phyloP scores from a whole-genome alignment of 2,329 filamentous ascomycete species.

The Colletotrichum somersetense region DNA sequence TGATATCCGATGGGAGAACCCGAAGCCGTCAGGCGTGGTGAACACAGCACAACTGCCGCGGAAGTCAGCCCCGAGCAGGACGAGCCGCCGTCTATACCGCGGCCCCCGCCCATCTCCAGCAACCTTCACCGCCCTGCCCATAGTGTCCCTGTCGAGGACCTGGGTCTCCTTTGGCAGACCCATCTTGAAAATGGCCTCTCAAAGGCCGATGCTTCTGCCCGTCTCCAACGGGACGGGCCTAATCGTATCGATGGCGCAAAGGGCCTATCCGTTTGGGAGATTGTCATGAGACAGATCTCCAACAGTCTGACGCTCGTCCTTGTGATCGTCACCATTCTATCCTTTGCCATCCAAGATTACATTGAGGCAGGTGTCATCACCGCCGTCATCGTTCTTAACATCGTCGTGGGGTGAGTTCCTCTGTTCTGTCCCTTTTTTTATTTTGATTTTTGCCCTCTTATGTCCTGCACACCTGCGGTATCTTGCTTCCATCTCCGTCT shows the following conservation, averaged over 20 bases:
- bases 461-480: background rate
- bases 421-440: background rate
- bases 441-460: background rate
- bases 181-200: slow-evolving; percentile 71
- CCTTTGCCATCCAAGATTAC: slow-evolving; percentile 74
- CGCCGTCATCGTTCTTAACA: slow-evolving; percentile 76
- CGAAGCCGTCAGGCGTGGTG: slow-evolving; percentile 44
- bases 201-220: slow-evolving; percentile 71
- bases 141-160: slow-evolving; percentile 44
- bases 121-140: slow-evolving; percentile 46
- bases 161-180: slow-evolving; percentile 56
- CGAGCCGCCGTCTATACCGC: slow-evolving; percentile 43
- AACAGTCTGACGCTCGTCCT: slow-evolving; percentile 83
- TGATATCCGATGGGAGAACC: slow-evolving; percentile 45
- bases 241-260: slow-evolving; percentile 80
- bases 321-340: slow-evolving; percentile 79
- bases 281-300: slow-evolving; percentile 81
- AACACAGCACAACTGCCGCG: slow-evolving; percentile 43
- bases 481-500: background rate
- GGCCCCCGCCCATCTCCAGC: slow-evolving; percentile 39
- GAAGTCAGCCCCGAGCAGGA: slow-evolving; percentile 44
- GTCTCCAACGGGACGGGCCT: slow-evolving; percentile 74
- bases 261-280: slow-evolving; percentile 79
- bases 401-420: slow-evolving; percentile 69
- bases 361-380: slow-evolving; percentile 74